phyloP scores from a whole-genome alignment of 495 filamentous ascomycete species.

The Rusavskia elegans region DNA sequence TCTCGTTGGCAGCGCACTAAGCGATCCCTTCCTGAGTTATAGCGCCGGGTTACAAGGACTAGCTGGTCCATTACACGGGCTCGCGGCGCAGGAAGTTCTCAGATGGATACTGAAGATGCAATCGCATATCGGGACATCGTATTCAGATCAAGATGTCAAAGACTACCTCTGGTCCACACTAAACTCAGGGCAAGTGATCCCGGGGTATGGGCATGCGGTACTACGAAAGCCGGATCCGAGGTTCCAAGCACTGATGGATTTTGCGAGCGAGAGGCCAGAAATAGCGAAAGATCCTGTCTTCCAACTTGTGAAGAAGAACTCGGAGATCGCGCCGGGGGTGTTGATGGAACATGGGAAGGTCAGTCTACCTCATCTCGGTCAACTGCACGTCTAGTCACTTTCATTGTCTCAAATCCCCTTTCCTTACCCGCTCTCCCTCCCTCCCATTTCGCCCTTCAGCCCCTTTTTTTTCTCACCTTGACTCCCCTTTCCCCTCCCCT shows the following conservation, averaged over 20 bases:
- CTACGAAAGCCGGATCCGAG: slow-evolving; percentile 93
- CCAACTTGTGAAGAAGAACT: slow-evolving; percentile 80
- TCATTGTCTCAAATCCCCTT: too few relatives aligned
- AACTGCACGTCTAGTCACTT: too few relatives aligned
- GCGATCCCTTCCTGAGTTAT: slow-evolving; percentile 91
- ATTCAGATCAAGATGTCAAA: slow-evolving; percentile 63
- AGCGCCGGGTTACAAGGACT: slow-evolving; percentile 90
- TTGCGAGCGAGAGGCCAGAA: slow-evolving; percentile 67
- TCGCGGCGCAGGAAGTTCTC: slow-evolving; percentile 93
- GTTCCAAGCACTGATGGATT: slow-evolving; percentile 93
- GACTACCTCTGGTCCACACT: slow-evolving; percentile 86
- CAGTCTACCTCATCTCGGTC: background rate
- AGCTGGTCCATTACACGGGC: slow-evolving; percentile 78
- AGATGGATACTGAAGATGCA: slow-evolving; percentile 94
- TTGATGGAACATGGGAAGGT: slow-evolving; percentile 84
- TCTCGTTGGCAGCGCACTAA: slow-evolving; percentile 87
- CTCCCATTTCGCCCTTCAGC: too few relatives aligned
- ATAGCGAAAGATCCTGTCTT: slow-evolving; percentile 82
- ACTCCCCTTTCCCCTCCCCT: background rate
- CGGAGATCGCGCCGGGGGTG: slow-evolving; percentile 66
- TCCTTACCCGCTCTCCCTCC: too few relatives aligned
- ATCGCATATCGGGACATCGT: slow-evolving; percentile 60
- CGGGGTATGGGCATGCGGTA: slow-evolving; percentile 96
- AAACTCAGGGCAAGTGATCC: slow-evolving; percentile 85
- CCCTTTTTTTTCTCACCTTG: too few relatives aligned